phyloP scores from a whole-genome alignment of 192 early-diverging fungal genomes.

The Pilaira anomala region DNA sequence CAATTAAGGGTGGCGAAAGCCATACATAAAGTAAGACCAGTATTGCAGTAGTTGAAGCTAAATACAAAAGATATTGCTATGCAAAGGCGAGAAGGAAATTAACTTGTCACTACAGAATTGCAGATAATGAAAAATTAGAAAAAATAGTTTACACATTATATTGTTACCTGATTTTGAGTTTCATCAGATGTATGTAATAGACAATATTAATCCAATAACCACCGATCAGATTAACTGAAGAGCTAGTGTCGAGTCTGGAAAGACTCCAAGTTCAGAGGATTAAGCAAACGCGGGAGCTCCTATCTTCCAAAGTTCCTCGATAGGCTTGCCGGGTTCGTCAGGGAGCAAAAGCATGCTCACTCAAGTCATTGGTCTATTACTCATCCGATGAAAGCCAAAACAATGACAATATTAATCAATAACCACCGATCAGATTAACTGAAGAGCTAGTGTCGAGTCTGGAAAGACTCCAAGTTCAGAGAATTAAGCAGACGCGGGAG shows the following conservation, averaged over 20 bases:
- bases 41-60: constrained; percentile 15
- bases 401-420: constrained; percentile 16
- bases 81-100: constrained; percentile 11
- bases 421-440: constrained; percentile 15
- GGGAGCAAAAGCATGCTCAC: background rate
- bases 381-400: constrained; percentile 5
- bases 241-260: background rate
- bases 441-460: constrained; percentile 17
- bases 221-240: constrained; percentile 2
- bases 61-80: constrained; percentile 16
- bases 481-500: constrained; percentile 13
- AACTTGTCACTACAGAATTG: constrained; percentile 14
- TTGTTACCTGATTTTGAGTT: constrained; percentile 15
- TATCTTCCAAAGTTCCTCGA: background rate
- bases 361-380: background rate
- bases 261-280: background rate
- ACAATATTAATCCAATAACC: background rate
- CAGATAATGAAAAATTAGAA: constrained; percentile 17
- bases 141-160: constrained; percentile 12
- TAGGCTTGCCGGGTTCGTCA: background rate
- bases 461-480: constrained; percentile 17
- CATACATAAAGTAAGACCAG: constrained; percentile 15
- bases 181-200: constrained; percentile 18
- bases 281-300: background rate
- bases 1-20: constrained; percentile 13